Evolutionary conservation across 345 rosid species (phyloP), one percentile per base, ranked within the genome.

Genomic region (Theobroma cacao): DNA sequence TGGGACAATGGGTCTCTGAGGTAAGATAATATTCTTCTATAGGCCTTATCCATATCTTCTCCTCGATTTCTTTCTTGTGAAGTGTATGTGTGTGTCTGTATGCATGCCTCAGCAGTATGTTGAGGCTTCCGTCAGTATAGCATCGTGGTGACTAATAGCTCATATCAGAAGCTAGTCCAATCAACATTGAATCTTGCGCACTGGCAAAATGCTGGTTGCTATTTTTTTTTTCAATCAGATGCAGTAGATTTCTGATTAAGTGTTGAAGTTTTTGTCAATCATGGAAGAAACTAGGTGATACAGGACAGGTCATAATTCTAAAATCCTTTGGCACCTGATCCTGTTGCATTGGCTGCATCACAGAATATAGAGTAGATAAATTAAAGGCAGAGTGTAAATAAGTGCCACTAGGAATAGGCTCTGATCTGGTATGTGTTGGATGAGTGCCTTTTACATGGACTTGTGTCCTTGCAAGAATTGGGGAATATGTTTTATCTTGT

Each of bases 1-100:
- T 96, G 83, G 99, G 99, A 73, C 99, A 96, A 63, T 96, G 98
- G 98, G 98, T 96, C 82, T 96, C 98, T 58, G 99, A 96, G 98
- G 99, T 96, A 89, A 72, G 41, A 38, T 18, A 72, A 7, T 34
- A 62, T 45, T 31, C 30, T 20, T 72, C 61, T 53, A 33, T n/a
- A 20, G 31, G 30, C 18, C 61, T 52, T 18, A 71, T 71, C 31
- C 33, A 22, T n/a, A n/a, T 52, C 45, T 12, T 33, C 45, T 72
- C 41, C 3, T 5, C 52, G 61, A 14, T 26, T 71, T 31, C 28
- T 10, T 71, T 52, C 12, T 31, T n/a, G 13, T 33, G 61, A 72
- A 52, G 2, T 71, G 41, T 71, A 48, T 20, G 61, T 69, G 48
- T 18, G 28, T 47, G 36, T 45, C 7, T 47, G 7, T 69, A 15